Conservation (phyloP, 441 rosid genomes). For the Oxalis stricta region DNA sequence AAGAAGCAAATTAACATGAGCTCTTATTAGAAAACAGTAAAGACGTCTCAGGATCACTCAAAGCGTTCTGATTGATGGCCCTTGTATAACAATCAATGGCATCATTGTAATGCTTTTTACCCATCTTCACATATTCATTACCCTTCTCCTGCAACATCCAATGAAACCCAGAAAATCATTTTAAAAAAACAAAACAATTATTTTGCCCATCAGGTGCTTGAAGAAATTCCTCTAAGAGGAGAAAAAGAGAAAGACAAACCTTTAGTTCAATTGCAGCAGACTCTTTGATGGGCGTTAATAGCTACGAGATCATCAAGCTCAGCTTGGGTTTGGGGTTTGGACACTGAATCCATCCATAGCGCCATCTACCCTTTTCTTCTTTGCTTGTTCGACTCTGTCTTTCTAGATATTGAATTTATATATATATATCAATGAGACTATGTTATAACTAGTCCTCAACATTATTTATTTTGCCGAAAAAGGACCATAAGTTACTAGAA, state of each 20-base stretch:
- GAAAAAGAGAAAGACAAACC: conserved; percentile 23
- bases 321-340: conserved; percentile 45
- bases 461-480: too few relatives aligned
- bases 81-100: conserved; percentile 74
- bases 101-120: conserved; percentile 67
- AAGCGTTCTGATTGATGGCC: conserved; percentile 56
- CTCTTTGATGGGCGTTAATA: conserved; percentile 72
- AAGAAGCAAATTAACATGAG: conserved; percentile 69
- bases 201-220: not conserved
- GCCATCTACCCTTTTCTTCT: too few relatives aligned
- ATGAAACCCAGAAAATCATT: not conserved
- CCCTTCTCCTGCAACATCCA: conserved; percentile 60
- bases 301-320: conserved; percentile 70
- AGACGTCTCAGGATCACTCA: conserved; percentile 51
- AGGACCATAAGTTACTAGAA: too few relatives aligned
- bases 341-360: conserved; percentile 69
- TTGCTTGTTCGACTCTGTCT: too few relatives aligned
- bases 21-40: conserved; percentile 65
- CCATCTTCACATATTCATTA: conserved; percentile 72
- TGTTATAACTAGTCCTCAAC: too few relatives aligned
- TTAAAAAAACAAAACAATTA: not conserved
- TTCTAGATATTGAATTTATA: too few relatives aligned
- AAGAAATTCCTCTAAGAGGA: not conserved
- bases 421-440: too few relatives aligned
- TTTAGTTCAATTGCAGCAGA: conserved; percentile 81